phyloP scores from a whole-genome alignment of 805 yeast genomes.

The Torulaspora microellipsoides region DNA sequence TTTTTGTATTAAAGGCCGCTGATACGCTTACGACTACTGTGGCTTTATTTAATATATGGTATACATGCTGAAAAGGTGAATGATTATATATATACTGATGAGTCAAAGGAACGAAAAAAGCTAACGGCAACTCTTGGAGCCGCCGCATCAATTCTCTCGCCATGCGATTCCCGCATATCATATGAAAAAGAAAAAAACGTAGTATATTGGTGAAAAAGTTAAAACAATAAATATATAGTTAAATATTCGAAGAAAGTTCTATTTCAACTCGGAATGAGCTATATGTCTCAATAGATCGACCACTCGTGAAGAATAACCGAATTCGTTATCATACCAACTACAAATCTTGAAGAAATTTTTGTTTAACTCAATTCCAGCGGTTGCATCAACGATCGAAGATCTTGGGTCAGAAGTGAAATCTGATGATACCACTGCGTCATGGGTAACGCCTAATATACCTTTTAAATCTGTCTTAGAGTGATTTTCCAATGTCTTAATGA shows the following conservation, averaged over 20 bases:
- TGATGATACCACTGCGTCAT: conserved; percentile 85
- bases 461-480: conserved; percentile 73
- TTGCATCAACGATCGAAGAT: conserved; percentile 87
- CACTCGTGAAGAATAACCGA: conserved; percentile 94
- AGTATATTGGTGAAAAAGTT: too few relatives aligned
- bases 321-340: conserved; percentile 96
- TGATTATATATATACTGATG: too few relatives aligned
- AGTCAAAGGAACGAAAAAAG: too few relatives aligned
- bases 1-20: neutral
- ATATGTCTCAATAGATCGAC: conserved; percentile 83
- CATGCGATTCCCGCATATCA: too few relatives aligned
- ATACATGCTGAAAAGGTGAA: too few relatives aligned
- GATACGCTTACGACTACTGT: too few relatives aligned
- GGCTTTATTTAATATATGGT: too few relatives aligned
- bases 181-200: too few relatives aligned
- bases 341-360: conserved; percentile 86
- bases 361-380: conserved; percentile 84
- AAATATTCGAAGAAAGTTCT: too few relatives aligned
- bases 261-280: conserved; percentile 43
- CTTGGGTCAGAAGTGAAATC: conserved; percentile 81
- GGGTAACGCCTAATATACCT: conserved; percentile 87
- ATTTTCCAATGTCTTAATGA: conserved; percentile 67
- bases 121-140: too few relatives aligned
- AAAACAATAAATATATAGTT: too few relatives aligned
- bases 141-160: too few relatives aligned